These are phyloP conservation scores for Pisolithus tinctorius DNA, from an alignment of 768 basidiomycete species.

Conservation along the genomic window DNA sequence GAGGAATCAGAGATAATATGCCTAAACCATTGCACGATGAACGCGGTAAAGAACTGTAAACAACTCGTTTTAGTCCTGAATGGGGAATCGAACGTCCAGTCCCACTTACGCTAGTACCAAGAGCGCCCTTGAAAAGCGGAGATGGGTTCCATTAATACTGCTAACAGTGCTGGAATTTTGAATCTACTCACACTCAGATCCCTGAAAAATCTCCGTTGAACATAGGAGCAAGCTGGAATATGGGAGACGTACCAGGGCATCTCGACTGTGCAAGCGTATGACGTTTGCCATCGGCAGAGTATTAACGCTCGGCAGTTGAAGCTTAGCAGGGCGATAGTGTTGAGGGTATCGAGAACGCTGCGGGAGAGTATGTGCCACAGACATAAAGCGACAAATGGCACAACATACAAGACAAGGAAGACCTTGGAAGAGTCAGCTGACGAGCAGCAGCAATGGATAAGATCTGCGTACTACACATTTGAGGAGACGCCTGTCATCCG, in stretches of 20 bases:
- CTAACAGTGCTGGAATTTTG: background rate
- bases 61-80: background rate
- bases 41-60: slow-evolving; percentile 11
- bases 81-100: too few relatives aligned
- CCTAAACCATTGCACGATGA: slow-evolving; percentile 16
- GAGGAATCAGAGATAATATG: background rate
- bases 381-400: background rate
- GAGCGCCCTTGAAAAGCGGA: background rate
- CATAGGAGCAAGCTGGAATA: background rate
- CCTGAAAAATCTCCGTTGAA: background rate
- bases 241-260: background rate
- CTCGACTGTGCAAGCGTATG: background rate
- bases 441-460: background rate
- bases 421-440: background rate
- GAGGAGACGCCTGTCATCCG: slow-evolving; percentile 6
- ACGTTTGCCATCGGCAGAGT: background rate
- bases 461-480: slow-evolving; percentile 8
- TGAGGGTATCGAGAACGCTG: background rate
- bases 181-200: background rate
- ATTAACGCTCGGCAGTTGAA: background rate
- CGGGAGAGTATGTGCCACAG: background rate
- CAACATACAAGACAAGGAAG: background rate
- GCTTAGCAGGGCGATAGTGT: background rate
- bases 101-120: slow-evolving; percentile 3
- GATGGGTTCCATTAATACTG: too few relatives aligned